Percentiles rank a stretch among this genome's conserved stretches.
Conservation (phyloP, 306 rosid genomes). For the Vigna trinervia region DNA sequence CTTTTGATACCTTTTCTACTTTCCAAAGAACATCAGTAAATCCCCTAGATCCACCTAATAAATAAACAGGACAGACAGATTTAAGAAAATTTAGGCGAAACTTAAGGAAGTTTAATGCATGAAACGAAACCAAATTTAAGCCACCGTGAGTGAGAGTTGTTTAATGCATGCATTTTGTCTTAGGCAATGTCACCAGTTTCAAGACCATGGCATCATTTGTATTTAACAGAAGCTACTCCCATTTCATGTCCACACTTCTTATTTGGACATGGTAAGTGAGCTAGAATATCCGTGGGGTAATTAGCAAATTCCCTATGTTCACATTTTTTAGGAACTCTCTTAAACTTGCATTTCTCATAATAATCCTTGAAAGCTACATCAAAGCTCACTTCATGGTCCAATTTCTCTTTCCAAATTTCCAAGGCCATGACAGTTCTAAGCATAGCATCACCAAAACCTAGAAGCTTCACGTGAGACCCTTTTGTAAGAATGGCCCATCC, state of each 20-base stretch:
- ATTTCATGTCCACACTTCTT: conserved; percentile 37
- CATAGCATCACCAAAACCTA: conserved; percentile 17
- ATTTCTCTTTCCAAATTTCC: conserved; percentile 1
- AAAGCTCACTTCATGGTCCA: conserved; percentile 31
- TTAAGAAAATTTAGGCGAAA: not conserved
- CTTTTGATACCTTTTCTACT: conserved; percentile 54
- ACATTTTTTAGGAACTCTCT: not conserved
- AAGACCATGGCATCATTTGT: conserved; percentile 40
- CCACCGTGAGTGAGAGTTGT: not conserved
- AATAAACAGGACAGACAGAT: not conserved
- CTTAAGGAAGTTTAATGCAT: not conserved
- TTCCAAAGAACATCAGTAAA: conserved; percentile 85
- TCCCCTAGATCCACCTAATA: conserved; percentile 72
- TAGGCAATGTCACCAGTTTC: not conserved
- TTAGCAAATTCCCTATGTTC: conserved; percentile 36
- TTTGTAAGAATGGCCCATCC: conserved; percentile 40
- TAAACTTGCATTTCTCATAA: not conserved
- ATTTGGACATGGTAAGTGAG: conserved; percentile 38
- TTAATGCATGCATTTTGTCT: conserved; percentile 8
- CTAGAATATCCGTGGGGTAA: conserved; percentile 29
- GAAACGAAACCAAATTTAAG: too few relatives aligned
- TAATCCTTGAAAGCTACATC: conserved; percentile 31
- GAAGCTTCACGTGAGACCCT: conserved; percentile 40
- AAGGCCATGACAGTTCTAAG: not conserved
- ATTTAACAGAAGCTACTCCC: conserved; percentile 36